Conservation (phyloP, 441 rosid species). For the Erodium texanum region DNA sequence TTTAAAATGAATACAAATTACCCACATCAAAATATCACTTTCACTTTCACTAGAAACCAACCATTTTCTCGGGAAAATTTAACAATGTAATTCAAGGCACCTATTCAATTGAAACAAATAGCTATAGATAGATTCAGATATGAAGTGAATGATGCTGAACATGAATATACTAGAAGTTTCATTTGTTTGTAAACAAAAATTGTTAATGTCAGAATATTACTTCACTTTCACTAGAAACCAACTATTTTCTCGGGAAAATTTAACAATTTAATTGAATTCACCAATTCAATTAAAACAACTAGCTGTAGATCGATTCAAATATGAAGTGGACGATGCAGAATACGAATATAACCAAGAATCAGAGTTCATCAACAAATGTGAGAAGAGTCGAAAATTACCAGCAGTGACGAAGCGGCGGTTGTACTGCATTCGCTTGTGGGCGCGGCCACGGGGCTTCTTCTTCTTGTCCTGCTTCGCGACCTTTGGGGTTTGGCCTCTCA, state of each 20-base stretch:
- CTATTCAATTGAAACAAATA: not conserved
- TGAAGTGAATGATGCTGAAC: not conserved
- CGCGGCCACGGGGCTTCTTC: not conserved
- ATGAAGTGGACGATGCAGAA: not conserved
- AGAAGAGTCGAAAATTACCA: not conserved
- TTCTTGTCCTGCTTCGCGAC: not conserved
- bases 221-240: not conserved
- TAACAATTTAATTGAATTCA: too few relatives aligned
- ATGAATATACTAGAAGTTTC: too few relatives aligned
- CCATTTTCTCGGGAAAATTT: not conserved
- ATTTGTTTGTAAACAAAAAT: too few relatives aligned
- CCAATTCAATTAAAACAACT: not conserved
- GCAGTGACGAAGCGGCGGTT: not conserved
- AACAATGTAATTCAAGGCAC: too few relatives aligned
- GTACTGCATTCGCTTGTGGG: not conserved
- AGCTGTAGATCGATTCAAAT: too few relatives aligned
- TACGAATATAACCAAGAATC: not conserved
- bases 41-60: not conserved
- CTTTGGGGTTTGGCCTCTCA: not conserved
- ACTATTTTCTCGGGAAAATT: not conserved
- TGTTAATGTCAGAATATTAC: not conserved
- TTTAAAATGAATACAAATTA: too few relatives aligned
- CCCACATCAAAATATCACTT: not conserved
- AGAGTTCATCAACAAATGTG: too few relatives aligned
- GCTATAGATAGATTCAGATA: too few relatives aligned